Conservation (phyloP, 179 eudicot species). For the Sideroxylon spinosum region DNA sequence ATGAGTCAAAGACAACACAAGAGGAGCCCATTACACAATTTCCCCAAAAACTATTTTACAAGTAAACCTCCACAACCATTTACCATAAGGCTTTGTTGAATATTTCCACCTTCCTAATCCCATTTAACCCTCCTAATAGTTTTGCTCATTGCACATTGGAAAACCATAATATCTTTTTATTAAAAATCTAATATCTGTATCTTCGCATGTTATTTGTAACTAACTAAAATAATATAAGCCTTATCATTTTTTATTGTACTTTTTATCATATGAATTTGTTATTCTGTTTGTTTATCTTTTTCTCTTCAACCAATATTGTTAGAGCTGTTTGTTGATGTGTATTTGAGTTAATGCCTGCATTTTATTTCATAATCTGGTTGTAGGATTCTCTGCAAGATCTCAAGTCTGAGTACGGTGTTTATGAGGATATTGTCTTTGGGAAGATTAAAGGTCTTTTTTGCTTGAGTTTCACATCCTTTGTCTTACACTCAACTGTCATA, state of each 20-base stretch:
- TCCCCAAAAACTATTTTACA: no score
- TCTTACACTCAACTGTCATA: not conserved
- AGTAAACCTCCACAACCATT: no score
- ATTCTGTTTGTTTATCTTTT: not conserved
- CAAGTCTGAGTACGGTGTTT: constrained; percentile 49
- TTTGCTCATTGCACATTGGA: no score
- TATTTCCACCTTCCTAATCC: no score
- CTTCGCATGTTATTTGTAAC: no score
- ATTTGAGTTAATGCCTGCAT: not conserved
- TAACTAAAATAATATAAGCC: no score
- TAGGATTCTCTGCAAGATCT: constrained; percentile 61
- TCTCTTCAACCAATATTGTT: not conserved
- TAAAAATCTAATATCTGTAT: no score
- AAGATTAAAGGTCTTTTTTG: constrained; percentile 53
- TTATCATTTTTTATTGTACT: not conserved
- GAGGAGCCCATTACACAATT: no score
- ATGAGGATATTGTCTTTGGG: constrained; percentile 51
- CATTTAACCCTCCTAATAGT: no score
- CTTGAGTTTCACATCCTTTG: not conserved
- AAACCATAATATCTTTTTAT: no score
- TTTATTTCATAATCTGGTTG: constrained; percentile 16
- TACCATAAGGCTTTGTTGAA: no score
- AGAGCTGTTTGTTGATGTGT: not conserved
- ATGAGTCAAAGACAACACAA: no score
- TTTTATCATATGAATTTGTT: not conserved